Conservation (phyloP, 2,329 filamentous ascomycete genomes). For the Scolecobasidium constrictum region DNA sequence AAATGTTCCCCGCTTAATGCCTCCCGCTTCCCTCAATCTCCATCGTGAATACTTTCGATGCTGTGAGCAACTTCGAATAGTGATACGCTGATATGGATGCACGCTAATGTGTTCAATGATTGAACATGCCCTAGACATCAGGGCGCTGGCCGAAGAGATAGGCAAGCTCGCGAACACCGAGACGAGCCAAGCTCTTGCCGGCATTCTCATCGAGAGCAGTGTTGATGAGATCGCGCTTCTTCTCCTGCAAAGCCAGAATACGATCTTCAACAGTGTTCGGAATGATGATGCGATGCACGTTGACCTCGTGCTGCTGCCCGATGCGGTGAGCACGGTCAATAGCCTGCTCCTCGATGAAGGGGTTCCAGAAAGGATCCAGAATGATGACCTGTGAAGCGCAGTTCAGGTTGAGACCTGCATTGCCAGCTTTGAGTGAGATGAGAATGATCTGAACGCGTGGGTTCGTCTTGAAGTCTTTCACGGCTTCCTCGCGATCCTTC, state of each 20-base stretch:
- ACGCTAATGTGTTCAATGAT: too few species aligned
- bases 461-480: slow-evolving; percentile 55
- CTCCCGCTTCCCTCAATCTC: too few species aligned
- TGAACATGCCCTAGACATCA: too few species aligned
- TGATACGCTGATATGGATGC: too few species aligned
- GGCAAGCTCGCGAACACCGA: slow-evolving; percentile 6
- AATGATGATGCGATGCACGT: slow-evolving; percentile 71
- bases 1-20: too few species aligned
- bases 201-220: slow-evolving; percentile 70
- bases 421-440: slow-evolving; percentile 69
- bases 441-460: slow-evolving; percentile 57
- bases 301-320: slow-evolving; percentile 63
- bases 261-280: slow-evolving; percentile 76
- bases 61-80: too few species aligned
- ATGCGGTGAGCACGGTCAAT: slow-evolving; percentile 85
- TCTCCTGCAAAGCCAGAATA: slow-evolving; percentile 67
- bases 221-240: slow-evolving; percentile 67
- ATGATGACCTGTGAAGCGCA: slow-evolving; percentile 79
- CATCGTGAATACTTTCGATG: too few species aligned
- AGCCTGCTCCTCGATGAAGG: slow-evolving; percentile 84
- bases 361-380: slow-evolving; percentile 91
- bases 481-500: slow-evolving; percentile 53
- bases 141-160: slow-evolving; percentile 10
- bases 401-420: slow-evolving; percentile 77
- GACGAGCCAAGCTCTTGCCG: slow-evolving; percentile 2